Base-by-base conservation (phyloP, 352 stramenopile species). In the Pythium folliculosum region DNA sequence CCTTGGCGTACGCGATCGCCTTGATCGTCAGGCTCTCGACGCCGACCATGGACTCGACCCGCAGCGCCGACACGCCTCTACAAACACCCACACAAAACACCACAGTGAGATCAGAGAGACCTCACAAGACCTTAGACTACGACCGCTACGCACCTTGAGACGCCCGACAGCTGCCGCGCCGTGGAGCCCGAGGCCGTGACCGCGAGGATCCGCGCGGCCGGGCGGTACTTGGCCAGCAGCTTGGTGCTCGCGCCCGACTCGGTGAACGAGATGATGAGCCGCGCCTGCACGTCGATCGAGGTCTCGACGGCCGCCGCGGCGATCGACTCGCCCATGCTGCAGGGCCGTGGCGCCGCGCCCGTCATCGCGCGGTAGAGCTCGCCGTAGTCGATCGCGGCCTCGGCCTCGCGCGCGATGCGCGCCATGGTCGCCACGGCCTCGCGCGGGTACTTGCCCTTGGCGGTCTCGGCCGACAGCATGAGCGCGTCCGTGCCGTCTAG, bases 401-500 rank as follows among this genome's bases (percentile, higher is more conserved):
- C 96, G 14, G 95, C 96, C 72, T 98, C 94, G 44, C 88, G 76
- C 55, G 88, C 97, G 53, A 98, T 98, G 38, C 84, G 84, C 12
- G 91, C 78, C 96, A 98, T 98, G 1, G 98, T 99, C 64, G 81
- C 75, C 12, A 99, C 97, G 25, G 98, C 92, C 58, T 97, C 86
- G 12, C 88, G 77, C 17, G 98, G 97, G 75, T 99, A 99, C 69
- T 98, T 89, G 45, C 98, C 98, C 63, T 98, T 99, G 30, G 98
- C 98, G 2, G 97, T 99, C 86, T 99, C 98, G 32, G 96, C 98
- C 22, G 95, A 99, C 25, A 99, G 73, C 98, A 99, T 99, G 65
- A 99, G 93, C n/a, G 88, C 93, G 79, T 99, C 98, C 14, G 97
- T 99, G 54, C 97, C 97, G 71, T 99, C 98, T 10, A 99, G 76